phyloP scores from a whole-genome alignment of 1,139 yeast species.

The Taphrina deformans region DNA sequence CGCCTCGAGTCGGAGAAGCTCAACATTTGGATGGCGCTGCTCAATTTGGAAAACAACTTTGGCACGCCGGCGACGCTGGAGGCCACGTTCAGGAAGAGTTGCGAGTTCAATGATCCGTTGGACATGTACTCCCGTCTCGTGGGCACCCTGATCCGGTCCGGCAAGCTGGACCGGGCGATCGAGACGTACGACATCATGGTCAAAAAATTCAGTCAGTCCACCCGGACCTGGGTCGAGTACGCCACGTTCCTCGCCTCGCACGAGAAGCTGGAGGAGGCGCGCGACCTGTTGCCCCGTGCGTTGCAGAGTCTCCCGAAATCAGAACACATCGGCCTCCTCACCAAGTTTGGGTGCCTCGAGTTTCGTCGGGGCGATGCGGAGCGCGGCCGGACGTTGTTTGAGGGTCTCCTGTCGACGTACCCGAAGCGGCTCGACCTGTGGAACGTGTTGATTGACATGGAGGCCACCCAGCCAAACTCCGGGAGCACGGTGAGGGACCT shows the following conservation, averaged over 20 bases:
- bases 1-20: constrained; percentile 91
- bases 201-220: constrained; percentile 70
- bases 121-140: constrained; percentile 32
- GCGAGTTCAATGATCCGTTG: constrained; percentile 86
- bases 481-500: constrained; percentile 62
- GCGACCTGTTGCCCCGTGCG: constrained; percentile 69
- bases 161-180: constrained; percentile 60
- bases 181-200: constrained; percentile 63
- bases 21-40: constrained; percentile 92
- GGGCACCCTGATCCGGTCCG: constrained; percentile 31
- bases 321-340: constrained; percentile 75
- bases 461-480: constrained; percentile 64
- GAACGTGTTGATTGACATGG: constrained; percentile 94
- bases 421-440: constrained; percentile 91
- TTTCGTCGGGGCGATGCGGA: constrained; percentile 84
- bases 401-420: constrained; percentile 84
- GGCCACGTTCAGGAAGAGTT: constrained; percentile 74
- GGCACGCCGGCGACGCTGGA: constrained; percentile 83
- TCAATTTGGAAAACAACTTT: constrained; percentile 90
- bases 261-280: constrained; percentile 57
- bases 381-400: constrained; percentile 91
- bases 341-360: constrained; percentile 87
- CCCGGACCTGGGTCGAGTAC: constrained; percentile 74
- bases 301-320: constrained; percentile 71
- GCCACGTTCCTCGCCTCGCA: constrained; percentile 63